Base-by-base conservation (phyloP, 768 basidiomycete genomes). In the Mycena floridula region DNA sequence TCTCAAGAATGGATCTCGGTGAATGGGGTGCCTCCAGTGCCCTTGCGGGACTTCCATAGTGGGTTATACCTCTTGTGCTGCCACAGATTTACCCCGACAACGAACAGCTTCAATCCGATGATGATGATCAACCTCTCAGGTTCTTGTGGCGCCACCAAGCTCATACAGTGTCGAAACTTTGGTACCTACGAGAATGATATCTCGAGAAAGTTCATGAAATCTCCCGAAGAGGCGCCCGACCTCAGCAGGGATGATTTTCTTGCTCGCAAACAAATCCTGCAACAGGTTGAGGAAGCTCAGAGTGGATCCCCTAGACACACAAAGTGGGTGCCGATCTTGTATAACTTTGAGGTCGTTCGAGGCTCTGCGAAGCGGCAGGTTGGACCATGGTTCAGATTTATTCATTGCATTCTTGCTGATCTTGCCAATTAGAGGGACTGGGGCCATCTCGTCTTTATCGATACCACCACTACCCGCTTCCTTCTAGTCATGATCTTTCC, bases 371-470 rank as follows among this genome's bases (percentile, higher is more conserved):
- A 60, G 47, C 49, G 55, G 7, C 44, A 54, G 48, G 62, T 54
- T 37, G 42, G 52, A 45, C 15, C 24, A 15, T 36, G 3, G n/a
- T 7, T 22, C 18, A 2, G 5, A 6, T 43, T 21, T 24, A 3
- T 5, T 25, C 40, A 15, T 25, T 7, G 15, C n/a, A 12, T 20
- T 25, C 7, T n/a, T 23, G 22, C 22, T 45, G n/a, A 41, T n/a
- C n/a, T 15, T 26, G 11, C n/a, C n/a, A n/a, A n/a, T 0, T 13
- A 32, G 46, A 64, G 59, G 30, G 63, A 64, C 44, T 63, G 63
- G 60, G 63, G 63, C 7, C 59, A 64, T 54, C 43, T 64, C 3
- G 32, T 64, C 3, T 64, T 63, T 45, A 54, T 49, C 4, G 57
- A 62, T 30, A 13, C 43, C 24, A 62, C 59, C 2, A 50, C 51